A percentile compares a stretch with the other conserved stretches of the same genome.
Conservation (phyloP, 495 filamentous ascomycete species). For the Neurospora sp. region DNA sequence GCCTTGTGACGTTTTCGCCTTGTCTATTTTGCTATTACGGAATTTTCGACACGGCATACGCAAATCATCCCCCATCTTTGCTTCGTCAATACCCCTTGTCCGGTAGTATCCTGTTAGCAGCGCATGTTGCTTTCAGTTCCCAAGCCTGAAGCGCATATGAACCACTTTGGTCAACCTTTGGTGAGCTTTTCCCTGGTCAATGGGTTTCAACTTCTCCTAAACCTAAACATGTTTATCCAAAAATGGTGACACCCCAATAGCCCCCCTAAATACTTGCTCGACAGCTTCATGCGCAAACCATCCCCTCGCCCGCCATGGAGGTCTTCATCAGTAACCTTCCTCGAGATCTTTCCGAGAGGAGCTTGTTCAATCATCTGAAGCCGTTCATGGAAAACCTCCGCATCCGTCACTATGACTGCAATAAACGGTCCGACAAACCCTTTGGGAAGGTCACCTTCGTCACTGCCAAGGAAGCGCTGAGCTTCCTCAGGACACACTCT, state of each 20-base stretch:
- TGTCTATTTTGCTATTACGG: not conserved
- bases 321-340: constrained; percentile 34
- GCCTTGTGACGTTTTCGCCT: not conserved
- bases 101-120: no score
- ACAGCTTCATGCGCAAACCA: not conserved
- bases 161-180: not conserved
- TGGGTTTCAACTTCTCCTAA: not conserved
- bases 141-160: not conserved
- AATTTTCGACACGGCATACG: no score
- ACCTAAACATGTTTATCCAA: not conserved
- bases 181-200: not conserved
- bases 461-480: constrained; percentile 20
- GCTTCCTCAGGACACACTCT: constrained; percentile 19
- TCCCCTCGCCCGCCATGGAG: constrained; percentile 21
- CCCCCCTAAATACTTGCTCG: not conserved
- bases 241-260: not conserved
- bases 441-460: constrained; percentile 30
- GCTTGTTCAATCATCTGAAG: constrained; percentile 26
- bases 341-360: constrained; percentile 16
- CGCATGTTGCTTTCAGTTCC: not conserved
- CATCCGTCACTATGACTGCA: constrained; percentile 26
- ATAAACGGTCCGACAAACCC: constrained; percentile 18
- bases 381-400: constrained; percentile 20
- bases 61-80: not conserved
- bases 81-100: not conserved